A percentile compares a stretch with the other conserved stretches of the same genome.
These are phyloP conservation scores for Silene coronaria DNA, from an alignment of 179 eudicot species.

Conservation along the genomic window DNA sequence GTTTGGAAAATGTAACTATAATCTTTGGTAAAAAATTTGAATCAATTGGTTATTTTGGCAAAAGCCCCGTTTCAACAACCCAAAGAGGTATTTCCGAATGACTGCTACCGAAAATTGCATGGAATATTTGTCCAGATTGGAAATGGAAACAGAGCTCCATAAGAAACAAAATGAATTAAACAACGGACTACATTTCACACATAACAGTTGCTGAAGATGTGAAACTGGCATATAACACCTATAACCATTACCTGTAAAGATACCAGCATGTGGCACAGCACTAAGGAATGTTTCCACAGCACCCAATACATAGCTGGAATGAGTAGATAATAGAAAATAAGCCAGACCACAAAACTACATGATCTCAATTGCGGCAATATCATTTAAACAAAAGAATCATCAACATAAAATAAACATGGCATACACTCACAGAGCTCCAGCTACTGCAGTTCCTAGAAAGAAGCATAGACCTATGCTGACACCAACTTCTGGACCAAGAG, in stretches of 20 bases:
- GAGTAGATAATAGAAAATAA: constrained; percentile 20
- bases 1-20: no score
- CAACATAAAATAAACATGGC: constrained; percentile 19
- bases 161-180: not conserved
- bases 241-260: constrained; percentile 61
- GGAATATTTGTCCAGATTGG: not conserved
- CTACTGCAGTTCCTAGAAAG: constrained; percentile 97
- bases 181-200: not conserved
- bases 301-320: constrained; percentile 85
- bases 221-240: not conserved
- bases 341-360: constrained; percentile 1
- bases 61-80: not conserved
- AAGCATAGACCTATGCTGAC: constrained; percentile 98
- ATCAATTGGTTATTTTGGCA: no score
- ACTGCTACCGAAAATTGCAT: not conserved
- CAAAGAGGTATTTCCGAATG: not conserved
- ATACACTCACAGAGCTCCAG: constrained; percentile 95
- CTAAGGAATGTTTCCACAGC: constrained; percentile 98
- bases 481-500: constrained; percentile 99
- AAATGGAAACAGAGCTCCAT: not conserved
- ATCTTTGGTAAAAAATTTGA: no score
- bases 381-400: constrained; percentile 3
- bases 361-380: constrained; percentile 5
- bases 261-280: constrained; percentile 86
- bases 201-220: not conserved